phyloP scores from a whole-genome alignment of 108 stramenopile genomes.

The Nitzschia sp. region DNA sequence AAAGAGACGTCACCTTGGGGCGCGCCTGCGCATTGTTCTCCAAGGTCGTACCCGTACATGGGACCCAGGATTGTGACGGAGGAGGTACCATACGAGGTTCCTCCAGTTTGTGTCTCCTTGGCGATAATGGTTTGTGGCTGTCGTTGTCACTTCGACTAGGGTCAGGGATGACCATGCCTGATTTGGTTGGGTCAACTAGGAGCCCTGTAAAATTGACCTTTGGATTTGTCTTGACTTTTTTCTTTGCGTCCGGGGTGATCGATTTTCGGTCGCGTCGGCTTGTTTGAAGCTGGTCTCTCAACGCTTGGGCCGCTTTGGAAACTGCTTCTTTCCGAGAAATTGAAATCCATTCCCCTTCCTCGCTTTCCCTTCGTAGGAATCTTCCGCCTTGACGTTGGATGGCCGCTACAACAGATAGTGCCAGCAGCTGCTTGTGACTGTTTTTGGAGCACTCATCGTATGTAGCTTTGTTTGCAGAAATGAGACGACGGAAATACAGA shows the following conservation, averaged over 20 bases:
- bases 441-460: conserved; percentile 24
- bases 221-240: no score
- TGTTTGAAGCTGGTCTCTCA: conserved; percentile 42
- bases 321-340: conserved; percentile 43
- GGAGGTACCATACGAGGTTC: no score
- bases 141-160: no score
- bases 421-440: conserved; percentile 36
- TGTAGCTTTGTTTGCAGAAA: conserved; percentile 15
- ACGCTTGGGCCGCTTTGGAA: conserved; percentile 60
- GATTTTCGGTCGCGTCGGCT: background rate
- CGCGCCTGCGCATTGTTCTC: no score
- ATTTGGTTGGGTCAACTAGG: no score
- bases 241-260: background rate
- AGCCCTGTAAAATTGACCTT: no score
- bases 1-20: no score
- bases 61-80: no score
- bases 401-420: conserved; percentile 40
- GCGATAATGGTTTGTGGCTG: no score
- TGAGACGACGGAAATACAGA: conserved; percentile 47
- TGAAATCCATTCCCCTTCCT: conserved; percentile 16
- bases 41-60: no score
- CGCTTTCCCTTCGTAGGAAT: conserved; percentile 28
- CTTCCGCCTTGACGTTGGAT: conserved; percentile 40
- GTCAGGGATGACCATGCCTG: no score
- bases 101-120: no score